Evolutionary conservation across 495 filamentous ascomycete species (phyloP).

Genomic region (Niebla homalea): DNA sequence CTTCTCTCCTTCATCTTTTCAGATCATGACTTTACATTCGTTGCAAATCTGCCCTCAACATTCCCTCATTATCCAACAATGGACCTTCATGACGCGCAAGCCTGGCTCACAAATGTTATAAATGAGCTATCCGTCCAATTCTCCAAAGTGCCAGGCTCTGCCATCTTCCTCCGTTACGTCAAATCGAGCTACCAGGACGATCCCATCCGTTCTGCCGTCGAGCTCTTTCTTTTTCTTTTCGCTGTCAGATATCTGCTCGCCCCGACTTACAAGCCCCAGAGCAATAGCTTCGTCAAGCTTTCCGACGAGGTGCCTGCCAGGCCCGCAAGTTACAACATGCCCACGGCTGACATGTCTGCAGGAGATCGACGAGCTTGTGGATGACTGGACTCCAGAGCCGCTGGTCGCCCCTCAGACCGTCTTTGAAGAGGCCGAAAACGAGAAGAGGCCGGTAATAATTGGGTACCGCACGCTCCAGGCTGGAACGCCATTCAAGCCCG

Average conservation of each 20-base stretch:
- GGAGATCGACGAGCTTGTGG: slow-evolving; percentile 95
- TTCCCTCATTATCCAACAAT: slow-evolving; percentile 30
- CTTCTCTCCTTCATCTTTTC: background rate
- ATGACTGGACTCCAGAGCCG: slow-evolving; percentile 93
- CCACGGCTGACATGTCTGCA: slow-evolving; percentile 16
- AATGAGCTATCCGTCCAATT: slow-evolving; percentile 57
- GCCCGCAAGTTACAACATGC: background rate
- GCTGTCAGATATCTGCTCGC: slow-evolving; percentile 85
- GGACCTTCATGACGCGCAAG: slow-evolving; percentile 72
- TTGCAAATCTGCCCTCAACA: background rate
- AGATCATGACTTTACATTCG: background rate
- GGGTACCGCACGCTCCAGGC: slow-evolving; percentile 43
- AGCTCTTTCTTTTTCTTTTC: slow-evolving; percentile 90
- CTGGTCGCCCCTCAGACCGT: slow-evolving; percentile 58
- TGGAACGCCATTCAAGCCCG: background rate
- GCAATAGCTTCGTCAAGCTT: slow-evolving; percentile 72
- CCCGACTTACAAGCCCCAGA: slow-evolving; percentile 78
- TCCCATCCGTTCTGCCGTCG: slow-evolving; percentile 81
- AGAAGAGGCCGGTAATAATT: slow-evolving; percentile 73
- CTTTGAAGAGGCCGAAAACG: slow-evolving; percentile 68
- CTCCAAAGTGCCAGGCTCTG: slow-evolving; percentile 81
- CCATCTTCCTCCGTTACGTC: slow-evolving; percentile 89
- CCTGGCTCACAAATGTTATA: slow-evolving; percentile 51
- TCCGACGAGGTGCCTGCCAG: slow-evolving; percentile 54
- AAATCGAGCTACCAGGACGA: slow-evolving; percentile 96